Evolutionary conservation across 2,329 filamentous ascomycete species (phyloP).

Genomic region (Aspergillus aculeatinus): DNA sequence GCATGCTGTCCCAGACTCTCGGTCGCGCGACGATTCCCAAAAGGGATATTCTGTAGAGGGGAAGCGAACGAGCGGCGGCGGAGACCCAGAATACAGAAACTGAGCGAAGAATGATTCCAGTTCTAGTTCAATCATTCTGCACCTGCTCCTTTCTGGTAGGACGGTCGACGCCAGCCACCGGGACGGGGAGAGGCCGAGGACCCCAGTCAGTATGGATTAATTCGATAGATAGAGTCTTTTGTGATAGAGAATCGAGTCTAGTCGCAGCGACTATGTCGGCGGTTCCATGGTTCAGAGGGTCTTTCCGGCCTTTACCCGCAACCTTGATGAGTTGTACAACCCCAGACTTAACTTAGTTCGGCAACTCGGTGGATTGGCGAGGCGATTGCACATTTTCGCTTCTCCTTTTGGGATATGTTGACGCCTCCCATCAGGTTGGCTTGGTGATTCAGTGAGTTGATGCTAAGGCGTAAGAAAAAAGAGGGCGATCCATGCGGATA

Average conservation of each 20-base stretch:
- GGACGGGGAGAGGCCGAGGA: not conserved
- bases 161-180: not conserved
- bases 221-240: not conserved
- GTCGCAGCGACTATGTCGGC: conserved; percentile 10
- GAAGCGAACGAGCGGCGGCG: too few relatives aligned
- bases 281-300: conserved; percentile 19
- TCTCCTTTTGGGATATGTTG: not conserved
- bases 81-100: too few relatives aligned
- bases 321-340: conserved; percentile 13
- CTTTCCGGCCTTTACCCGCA: conserved; percentile 17
- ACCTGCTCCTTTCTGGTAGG: conserved; percentile 5
- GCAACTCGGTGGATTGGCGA: not conserved
- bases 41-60: not conserved
- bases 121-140: not conserved
- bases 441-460: too few relatives aligned
- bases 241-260: not conserved
- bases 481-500: not conserved
- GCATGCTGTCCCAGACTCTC: not conserved
- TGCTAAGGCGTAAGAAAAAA: not conserved
- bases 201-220: not conserved
- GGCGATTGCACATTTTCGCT: not conserved
- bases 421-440: too few relatives aligned
- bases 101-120: not conserved
- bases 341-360: not conserved
- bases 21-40: not conserved